phyloP scores from a whole-genome alignment of 768 basidiomycete genomes.

The Asterophora lycoperdoides region DNA sequence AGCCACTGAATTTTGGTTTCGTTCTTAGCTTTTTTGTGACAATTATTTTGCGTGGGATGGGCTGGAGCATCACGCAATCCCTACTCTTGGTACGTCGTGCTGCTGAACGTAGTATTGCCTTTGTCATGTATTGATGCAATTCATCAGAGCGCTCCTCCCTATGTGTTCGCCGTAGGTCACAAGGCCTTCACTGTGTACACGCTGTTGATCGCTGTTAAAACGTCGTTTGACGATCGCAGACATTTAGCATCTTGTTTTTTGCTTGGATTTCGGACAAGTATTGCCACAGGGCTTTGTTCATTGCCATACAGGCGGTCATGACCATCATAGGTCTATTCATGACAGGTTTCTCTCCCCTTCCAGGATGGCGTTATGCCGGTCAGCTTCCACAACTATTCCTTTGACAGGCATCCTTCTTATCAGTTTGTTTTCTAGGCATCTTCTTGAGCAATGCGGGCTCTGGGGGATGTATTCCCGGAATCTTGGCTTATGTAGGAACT shows the following conservation, averaged over 20 bases:
- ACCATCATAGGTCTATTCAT: conserved; percentile 39
- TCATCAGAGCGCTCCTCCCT: conserved; percentile 44
- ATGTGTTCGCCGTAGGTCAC: conserved; percentile 41
- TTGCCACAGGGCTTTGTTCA: conserved; percentile 37
- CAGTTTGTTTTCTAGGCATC: conserved; percentile 30
- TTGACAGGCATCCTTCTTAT: neutral
- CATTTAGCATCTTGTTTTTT: conserved; percentile 37
- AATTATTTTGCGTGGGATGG: conserved; percentile 45
- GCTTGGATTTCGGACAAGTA: conserved; percentile 45
- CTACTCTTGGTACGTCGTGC: conserved; percentile 35
- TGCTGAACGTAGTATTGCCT: neutral
- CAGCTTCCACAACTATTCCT: conserved; percentile 7
- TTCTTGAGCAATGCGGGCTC: conserved; percentile 45
- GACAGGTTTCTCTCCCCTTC: conserved; percentile 33
- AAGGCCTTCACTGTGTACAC: neutral
- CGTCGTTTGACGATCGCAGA: conserved; percentile 22
- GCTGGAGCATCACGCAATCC: conserved; percentile 40
- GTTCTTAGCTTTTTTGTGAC: conserved; percentile 39
- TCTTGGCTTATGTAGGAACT: conserved; percentile 44
- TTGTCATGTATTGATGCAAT: neutral
- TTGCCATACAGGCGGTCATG: conserved; percentile 38
- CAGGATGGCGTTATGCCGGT: conserved; percentile 43
- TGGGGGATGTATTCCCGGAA: conserved; percentile 41
- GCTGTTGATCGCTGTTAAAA: conserved; percentile 2
- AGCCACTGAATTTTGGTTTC: conserved; percentile 3